These are phyloP conservation scores for Chaetothyriales sp. DNA, from an alignment of 2,329 filamentous ascomycete genomes.

Conservation along the genomic window DNA sequence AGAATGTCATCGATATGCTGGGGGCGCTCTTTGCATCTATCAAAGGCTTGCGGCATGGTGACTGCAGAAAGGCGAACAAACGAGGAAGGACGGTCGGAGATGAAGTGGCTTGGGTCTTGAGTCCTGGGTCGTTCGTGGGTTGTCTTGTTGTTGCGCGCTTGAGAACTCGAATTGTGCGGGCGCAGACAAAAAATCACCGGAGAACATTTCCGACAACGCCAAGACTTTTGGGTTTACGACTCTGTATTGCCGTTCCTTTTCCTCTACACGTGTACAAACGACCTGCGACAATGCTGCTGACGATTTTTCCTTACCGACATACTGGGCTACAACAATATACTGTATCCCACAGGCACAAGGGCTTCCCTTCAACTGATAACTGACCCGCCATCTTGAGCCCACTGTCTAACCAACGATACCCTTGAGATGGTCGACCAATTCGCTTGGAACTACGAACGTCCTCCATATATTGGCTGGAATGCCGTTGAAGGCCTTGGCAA, in stretches of 20 bases:
- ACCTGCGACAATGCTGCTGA: no score
- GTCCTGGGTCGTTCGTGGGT: neutral
- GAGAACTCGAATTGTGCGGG: neutral
- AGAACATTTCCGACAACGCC: neutral
- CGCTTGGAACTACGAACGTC: conserved; percentile 63
- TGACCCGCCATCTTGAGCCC: neutral
- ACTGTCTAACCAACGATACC: conserved; percentile 10
- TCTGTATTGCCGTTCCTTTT: neutral
- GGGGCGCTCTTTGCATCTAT: conserved; percentile 82
- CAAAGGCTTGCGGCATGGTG: conserved; percentile 40
- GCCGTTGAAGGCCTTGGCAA: conserved; percentile 66
- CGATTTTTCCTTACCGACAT: no score
- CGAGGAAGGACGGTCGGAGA: neutral
- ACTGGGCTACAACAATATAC: neutral
- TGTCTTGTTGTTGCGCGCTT: neutral
- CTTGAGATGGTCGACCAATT: conserved; percentile 34
- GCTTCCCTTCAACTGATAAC: neutral
- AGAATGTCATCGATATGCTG: conserved; percentile 87
- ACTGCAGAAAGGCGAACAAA: neutral
- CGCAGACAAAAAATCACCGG: neutral
- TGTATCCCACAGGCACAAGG: neutral
- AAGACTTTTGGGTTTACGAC: neutral
- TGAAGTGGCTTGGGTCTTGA: neutral
- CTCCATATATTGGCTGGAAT: conserved; percentile 60
- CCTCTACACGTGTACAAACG: no score